phyloP scores from a whole-genome alignment of 768 basidiomycete genomes.

The Leccinum imitatum region DNA sequence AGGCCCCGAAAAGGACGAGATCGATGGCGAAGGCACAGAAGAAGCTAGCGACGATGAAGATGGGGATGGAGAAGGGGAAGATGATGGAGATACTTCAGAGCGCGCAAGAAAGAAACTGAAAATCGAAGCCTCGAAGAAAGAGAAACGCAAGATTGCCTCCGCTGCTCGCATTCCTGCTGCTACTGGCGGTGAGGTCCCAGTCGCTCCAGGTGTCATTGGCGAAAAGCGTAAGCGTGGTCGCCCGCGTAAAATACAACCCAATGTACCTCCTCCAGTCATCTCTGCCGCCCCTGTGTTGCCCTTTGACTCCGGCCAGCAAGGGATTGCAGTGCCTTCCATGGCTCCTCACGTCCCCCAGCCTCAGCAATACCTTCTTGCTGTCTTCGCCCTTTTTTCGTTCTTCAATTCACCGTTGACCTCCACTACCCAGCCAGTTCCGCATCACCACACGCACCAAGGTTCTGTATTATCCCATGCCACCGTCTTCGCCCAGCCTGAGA shows the following conservation, averaged over 20 bases:
- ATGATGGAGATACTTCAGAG: conserved; percentile 40
- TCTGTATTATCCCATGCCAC: conserved; percentile 48
- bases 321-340: conserved; percentile 13
- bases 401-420: conserved; percentile 73
- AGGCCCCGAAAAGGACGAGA: conserved; percentile 71
- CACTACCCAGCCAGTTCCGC: conserved; percentile 30
- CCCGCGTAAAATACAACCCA: conserved; percentile 68
- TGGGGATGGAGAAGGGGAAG: conserved; percentile 41
- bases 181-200: conserved; percentile 26
- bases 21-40: conserved; percentile 48
- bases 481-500: conserved; percentile 8
- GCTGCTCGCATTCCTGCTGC: conserved; percentile 21
- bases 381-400: conserved; percentile 83
- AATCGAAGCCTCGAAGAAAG: conserved; percentile 46
- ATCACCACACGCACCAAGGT: conserved; percentile 56
- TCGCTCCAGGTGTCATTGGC: conserved; percentile 37
- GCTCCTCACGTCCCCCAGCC: conserved; percentile 23
- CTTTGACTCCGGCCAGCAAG: conserved; percentile 16
- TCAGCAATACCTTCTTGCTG: conserved; percentile 75
- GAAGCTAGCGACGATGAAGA: conserved; percentile 44
- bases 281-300: conserved; percentile 23
- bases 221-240: conserved; percentile 86
- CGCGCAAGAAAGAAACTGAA: conserved; percentile 66
- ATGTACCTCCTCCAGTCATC: conserved; percentile 37
- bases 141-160: conserved; percentile 36